Evolutionary conservation across 805 yeast genomes (phyloP).

Genomic region (Yarrowia divulgata): DNA sequence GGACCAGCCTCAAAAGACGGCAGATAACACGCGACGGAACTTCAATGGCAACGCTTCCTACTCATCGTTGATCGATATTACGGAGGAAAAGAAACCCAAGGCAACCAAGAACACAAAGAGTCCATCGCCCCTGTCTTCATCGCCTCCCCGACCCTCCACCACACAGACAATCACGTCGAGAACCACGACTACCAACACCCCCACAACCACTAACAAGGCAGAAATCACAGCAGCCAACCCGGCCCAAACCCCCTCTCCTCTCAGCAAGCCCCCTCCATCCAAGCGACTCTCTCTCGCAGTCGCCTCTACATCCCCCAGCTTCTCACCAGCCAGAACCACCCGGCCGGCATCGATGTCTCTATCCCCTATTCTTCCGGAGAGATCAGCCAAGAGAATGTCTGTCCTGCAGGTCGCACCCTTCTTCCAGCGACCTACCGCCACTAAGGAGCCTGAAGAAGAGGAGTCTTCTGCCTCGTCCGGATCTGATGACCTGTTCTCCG

Average conservation of each 20-base stretch:
- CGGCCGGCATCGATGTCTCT: constrained; percentile 37
- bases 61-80: constrained; percentile 30
- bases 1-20: constrained; percentile 10
- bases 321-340: neutral
- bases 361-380: constrained; percentile 21
- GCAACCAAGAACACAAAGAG: neutral
- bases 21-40: neutral
- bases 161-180: neutral
- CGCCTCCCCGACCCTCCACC: neutral
- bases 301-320: neutral
- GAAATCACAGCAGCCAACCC: constrained; percentile 11
- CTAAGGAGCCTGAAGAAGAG: constrained; percentile 19
- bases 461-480: constrained; percentile 17
- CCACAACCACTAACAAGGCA: constrained; percentile 7
- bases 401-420: constrained; percentile 7
- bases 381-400: constrained; percentile 26
- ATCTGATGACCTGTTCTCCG: constrained; percentile 32
- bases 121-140: neutral
- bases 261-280: constrained; percentile 3
- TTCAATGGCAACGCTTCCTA: constrained; percentile 13
- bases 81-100: constrained; percentile 9
- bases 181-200: neutral
- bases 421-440: constrained; percentile 20
- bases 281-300: constrained; percentile 18
- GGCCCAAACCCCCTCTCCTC: constrained; percentile 4